phyloP scores from a whole-genome alignment of 306 rosid genomes.

The Corylus americana region DNA sequence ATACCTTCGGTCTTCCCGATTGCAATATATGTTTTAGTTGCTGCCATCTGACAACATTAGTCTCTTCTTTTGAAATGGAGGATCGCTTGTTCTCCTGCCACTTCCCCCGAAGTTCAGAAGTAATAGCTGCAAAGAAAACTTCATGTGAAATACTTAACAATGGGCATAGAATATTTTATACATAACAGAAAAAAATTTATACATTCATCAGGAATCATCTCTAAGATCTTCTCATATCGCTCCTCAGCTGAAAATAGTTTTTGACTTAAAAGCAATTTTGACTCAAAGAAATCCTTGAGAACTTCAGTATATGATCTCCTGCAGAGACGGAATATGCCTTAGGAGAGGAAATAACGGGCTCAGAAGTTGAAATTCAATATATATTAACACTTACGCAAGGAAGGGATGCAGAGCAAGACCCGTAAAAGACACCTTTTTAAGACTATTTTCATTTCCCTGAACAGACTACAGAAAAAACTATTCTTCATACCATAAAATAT shows the following conservation, averaged over 20 bases:
- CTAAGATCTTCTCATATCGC: conserved; percentile 78
- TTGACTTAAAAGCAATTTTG: conserved; percentile 62
- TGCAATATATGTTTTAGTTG: conserved; percentile 72
- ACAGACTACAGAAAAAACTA: conserved; percentile 29
- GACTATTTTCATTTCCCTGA: conserved; percentile 90
- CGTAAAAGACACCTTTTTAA: conserved; percentile 70
- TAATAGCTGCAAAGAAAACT: conserved; percentile 62
- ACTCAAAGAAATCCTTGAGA: conserved; percentile 72
- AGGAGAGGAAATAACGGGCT: conserved; percentile 29
- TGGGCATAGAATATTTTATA: background rate
- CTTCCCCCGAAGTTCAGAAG: conserved; percentile 81
- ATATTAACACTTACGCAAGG: conserved; percentile 60
- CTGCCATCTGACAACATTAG: conserved; percentile 76
- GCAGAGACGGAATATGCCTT: conserved; percentile 32
- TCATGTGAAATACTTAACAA: conserved; percentile 9
- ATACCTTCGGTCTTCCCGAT: conserved; percentile 77
- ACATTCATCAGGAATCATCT: conserved; percentile 86
- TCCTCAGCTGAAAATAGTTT: conserved; percentile 68
- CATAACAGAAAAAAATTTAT: conserved; percentile 18
- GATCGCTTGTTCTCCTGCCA: conserved; percentile 76
- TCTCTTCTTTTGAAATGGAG: conserved; percentile 62
- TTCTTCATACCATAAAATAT: background rate
- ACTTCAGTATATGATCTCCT: conserved; percentile 80
- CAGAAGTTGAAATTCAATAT: conserved; percentile 23
- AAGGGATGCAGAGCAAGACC: conserved; percentile 75